These are phyloP conservation scores for Brassica juncea DNA, from an alignment of 345 rosid species.

Conservation along the genomic window DNA sequence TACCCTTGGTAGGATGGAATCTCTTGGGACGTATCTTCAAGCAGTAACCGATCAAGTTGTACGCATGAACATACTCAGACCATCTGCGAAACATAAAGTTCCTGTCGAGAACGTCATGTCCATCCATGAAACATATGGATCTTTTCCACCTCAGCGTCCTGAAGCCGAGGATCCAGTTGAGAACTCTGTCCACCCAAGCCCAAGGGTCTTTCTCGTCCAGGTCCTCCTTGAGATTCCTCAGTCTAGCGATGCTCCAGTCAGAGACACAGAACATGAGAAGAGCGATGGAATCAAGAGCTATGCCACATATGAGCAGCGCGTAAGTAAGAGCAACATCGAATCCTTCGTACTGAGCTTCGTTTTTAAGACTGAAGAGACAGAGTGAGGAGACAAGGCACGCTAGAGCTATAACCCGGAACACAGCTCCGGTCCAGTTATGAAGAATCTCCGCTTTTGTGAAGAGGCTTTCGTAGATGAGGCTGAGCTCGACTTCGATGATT, in stretches of 20 bases:
- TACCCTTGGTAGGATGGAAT: conserved; percentile 38
- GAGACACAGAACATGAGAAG: conserved; percentile 56
- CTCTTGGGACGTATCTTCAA: conserved; percentile 38
- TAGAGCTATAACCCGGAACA: conserved; percentile 40
- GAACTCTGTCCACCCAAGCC: background rate
- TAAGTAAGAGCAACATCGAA: conserved; percentile 59
- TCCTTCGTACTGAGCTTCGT: conserved; percentile 32
- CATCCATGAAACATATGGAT: background rate
- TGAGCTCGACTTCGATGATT: conserved; percentile 46
- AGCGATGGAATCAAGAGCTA: conserved; percentile 54
- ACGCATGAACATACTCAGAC: conserved; percentile 49
- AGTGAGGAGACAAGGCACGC: conserved; percentile 42
- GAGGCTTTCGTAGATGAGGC: conserved; percentile 48
- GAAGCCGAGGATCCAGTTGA: conserved; percentile 32
- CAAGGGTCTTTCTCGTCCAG: conserved; percentile 16
- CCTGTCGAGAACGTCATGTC: conserved; percentile 38
- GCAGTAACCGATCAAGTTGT: conserved; percentile 57
- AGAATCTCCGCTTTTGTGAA: conserved; percentile 51
- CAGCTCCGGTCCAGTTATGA: conserved; percentile 13
- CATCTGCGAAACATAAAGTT: conserved; percentile 50
- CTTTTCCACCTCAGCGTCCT: conserved; percentile 34
- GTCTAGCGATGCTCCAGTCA: conserved; percentile 52
- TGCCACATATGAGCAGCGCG: conserved; percentile 55
- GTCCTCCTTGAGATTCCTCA: conserved; percentile 18
- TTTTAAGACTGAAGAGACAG: conserved; percentile 37